These are phyloP conservation scores for Alternaria ventricosa DNA, from an alignment of 2,329 filamentous ascomycete species.

Conservation along the genomic window DNA sequence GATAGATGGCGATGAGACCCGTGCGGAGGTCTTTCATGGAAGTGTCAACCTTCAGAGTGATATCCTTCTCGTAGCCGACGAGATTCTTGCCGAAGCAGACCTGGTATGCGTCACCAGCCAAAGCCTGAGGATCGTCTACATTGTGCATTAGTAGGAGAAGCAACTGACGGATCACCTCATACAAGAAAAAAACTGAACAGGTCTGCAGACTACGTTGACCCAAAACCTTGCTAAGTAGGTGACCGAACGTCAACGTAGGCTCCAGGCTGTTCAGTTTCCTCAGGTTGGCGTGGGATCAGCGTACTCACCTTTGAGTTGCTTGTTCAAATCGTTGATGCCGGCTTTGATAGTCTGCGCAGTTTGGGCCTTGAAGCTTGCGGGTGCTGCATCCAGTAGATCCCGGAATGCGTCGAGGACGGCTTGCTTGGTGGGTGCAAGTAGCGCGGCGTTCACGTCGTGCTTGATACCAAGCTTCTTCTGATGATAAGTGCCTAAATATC, in stretches of 20 bases:
- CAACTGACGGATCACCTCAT: too few species aligned
- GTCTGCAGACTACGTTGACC: too few species aligned
- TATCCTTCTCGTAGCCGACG: background rate
- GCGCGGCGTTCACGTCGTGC: conserved; percentile 4
- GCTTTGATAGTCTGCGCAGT: conserved; percentile 5
- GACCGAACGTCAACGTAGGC: too few species aligned
- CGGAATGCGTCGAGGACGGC: conserved; percentile 6
- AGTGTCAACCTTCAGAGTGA: background rate
- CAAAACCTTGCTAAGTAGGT: too few species aligned
- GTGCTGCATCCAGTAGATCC: background rate
- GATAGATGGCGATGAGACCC: background rate
- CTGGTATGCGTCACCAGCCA: conserved; percentile 15
- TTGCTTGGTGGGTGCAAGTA: background rate
- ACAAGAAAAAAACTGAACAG: background rate
- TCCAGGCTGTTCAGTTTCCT: too few species aligned
- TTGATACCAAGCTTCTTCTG: conserved; percentile 11
- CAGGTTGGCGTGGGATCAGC: too few species aligned
- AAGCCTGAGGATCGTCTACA: conserved; percentile 11
- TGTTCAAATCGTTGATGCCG: background rate
- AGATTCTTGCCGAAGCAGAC: conserved; percentile 12
- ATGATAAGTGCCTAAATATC: background rate
- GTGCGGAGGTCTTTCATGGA: conserved; percentile 1
- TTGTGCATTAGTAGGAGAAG: background rate
- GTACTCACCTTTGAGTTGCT: conserved; percentile 5
- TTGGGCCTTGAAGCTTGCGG: conserved; percentile 3